Conservation (phyloP, 2,329 filamentous ascomycete species). For the Ramularia endophylla region DNA sequence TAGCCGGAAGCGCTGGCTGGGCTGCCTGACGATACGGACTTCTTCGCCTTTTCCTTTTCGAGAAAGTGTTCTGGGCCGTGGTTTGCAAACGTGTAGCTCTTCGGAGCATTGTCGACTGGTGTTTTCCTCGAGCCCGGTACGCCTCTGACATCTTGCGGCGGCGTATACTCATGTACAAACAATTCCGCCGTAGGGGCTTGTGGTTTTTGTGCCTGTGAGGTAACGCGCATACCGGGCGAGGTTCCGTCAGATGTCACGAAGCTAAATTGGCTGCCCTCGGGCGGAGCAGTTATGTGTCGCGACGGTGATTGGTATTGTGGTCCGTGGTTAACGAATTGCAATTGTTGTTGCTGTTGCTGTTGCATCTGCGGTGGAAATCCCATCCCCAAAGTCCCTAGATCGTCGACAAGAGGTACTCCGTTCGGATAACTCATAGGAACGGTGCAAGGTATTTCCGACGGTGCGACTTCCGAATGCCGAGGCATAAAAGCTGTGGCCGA, state of each 20-base stretch:
- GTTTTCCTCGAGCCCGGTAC: conserved; percentile 26
- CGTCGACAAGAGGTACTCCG: conserved; percentile 24
- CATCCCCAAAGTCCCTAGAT: conserved; percentile 19
- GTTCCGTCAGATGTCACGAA: conserved; percentile 16
- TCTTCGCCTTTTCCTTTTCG: conserved; percentile 26
- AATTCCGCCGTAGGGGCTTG: conserved; percentile 30
- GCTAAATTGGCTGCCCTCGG: conserved; percentile 11
- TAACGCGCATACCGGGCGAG: conserved; percentile 17
- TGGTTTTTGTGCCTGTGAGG: conserved; percentile 26
- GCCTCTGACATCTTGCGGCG: conserved; percentile 36
- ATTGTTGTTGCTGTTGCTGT: conserved; percentile 9
- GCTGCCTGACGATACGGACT: conserved; percentile 14
- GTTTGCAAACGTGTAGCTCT: conserved; percentile 45
- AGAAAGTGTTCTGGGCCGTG: conserved; percentile 40
- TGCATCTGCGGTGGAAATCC: conserved; percentile 18
- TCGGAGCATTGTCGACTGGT: conserved; percentile 30
- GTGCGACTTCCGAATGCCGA: conserved; percentile 10
- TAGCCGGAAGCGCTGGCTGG: conserved; percentile 13
- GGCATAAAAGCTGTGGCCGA: conserved; percentile 11
- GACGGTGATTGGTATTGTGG: conserved; percentile 10
- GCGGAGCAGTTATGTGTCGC: conserved; percentile 12
- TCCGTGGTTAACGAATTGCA: conserved; percentile 19
- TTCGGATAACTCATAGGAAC: conserved; percentile 18
- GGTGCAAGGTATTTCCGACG: conserved; percentile 6
- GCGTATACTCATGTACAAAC: conserved; percentile 44